Evolutionary conservation across 2,329 filamentous ascomycete species (phyloP).

Genomic region (Diplodia seriata): DNA sequence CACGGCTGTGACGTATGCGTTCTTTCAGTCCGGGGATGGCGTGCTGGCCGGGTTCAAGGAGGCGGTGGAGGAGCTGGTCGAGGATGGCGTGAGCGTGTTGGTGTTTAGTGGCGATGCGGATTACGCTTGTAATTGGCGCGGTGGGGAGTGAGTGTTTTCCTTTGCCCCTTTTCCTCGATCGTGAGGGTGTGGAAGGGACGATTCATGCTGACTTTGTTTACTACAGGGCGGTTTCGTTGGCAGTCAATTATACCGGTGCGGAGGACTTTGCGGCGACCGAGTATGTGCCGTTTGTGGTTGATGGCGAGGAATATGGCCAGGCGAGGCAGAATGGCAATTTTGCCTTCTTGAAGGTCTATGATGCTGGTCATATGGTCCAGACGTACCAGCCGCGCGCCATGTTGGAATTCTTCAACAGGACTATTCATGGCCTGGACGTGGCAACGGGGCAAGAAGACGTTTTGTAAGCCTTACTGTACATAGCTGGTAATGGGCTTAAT

Average conservation of each 20-base stretch:
- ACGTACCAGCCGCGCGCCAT: slow-evolving; percentile 12
- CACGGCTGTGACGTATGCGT: slow-evolving; percentile 55
- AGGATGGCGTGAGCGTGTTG: slow-evolving; percentile 47
- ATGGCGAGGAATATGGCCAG: slow-evolving; percentile 66
- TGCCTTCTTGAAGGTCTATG: slow-evolving; percentile 60
- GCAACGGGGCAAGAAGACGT: slow-evolving; percentile 32
- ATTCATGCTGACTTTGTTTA: background rate
- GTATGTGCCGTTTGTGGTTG: slow-evolving; percentile 75
- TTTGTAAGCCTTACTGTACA: too few species aligned
- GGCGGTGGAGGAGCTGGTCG: slow-evolving; percentile 52
- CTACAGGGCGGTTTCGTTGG: slow-evolving; percentile 53
- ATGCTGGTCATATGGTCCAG: slow-evolving; percentile 61
- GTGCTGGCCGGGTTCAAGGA: slow-evolving; percentile 65
- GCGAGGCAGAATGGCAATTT: slow-evolving; percentile 78
- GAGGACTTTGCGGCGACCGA: slow-evolving; percentile 68
- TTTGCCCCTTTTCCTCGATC: too few species aligned
- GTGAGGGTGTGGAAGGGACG: too few species aligned
- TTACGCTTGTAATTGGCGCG: slow-evolving; percentile 49
- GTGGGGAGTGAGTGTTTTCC: slow-evolving; percentile 40
- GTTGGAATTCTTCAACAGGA: slow-evolving; percentile 21
- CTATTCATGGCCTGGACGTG: background rate
- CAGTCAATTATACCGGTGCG: slow-evolving; percentile 32
- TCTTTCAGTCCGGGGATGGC: slow-evolving; percentile 60
- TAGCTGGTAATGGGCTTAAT: too few species aligned
- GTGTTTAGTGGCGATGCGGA: slow-evolving; percentile 48